phyloP scores from a whole-genome alignment of 768 basidiomycete species.

The Crepidotus variabilis region DNA sequence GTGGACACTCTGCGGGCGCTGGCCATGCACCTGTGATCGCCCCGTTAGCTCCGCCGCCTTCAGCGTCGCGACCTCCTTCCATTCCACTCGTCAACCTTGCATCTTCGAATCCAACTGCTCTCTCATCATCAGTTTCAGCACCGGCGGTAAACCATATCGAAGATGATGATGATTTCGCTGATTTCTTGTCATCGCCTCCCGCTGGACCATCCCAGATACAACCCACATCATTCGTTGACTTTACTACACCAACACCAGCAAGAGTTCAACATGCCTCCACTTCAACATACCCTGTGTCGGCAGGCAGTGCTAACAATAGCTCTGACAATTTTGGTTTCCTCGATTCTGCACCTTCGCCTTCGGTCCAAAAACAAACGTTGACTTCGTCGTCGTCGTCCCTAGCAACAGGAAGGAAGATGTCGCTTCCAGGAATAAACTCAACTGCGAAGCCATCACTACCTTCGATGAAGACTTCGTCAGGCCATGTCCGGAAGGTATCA shows the following conservation, averaged over 20 bases:
- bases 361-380: neutral
- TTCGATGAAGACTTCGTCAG: slow-evolving; percentile 7
- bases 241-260: neutral
- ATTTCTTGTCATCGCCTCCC: slow-evolving; percentile 37
- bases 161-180: slow-evolving; percentile 54
- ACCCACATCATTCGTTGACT: slow-evolving; percentile 10
- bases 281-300: too few relatives aligned
- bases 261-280: neutral
- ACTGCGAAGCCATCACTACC: slow-evolving; percentile 2
- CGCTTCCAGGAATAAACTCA: neutral
- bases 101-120: neutral
- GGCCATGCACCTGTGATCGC: slow-evolving; percentile 1
- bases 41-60: slow-evolving; percentile 22
- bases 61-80: slow-evolving; percentile 22
- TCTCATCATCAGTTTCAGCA: slow-evolving; percentile 22
- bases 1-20: neutral
- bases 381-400: slow-evolving; percentile 17
- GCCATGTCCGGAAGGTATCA: slow-evolving; percentile 24
- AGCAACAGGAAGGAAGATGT: neutral
- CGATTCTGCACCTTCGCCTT: neutral
- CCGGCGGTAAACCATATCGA: slow-evolving; percentile 19
- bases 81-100: slow-evolving; percentile 3
- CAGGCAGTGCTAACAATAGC: neutral
- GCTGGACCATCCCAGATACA: slow-evolving; percentile 9
- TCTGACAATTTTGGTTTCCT: neutral